These are phyloP conservation scores for Sordaria brevicollis DNA, from an alignment of 495 filamentous ascomycete genomes.

Conservation along the genomic window DNA sequence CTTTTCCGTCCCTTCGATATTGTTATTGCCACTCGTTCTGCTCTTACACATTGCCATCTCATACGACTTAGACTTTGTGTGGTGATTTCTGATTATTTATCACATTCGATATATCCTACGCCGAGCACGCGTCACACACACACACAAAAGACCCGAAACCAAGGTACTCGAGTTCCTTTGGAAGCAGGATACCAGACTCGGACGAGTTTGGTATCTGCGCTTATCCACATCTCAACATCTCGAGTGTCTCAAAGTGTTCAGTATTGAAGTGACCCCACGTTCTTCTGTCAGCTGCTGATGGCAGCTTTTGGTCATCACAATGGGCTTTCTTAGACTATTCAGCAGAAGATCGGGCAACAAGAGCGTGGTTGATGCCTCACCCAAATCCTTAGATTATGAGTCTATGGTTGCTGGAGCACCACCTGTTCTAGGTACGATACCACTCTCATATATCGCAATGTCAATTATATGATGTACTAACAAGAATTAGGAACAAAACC, in stretches of 20 bases:
- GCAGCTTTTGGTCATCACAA: slow-evolving; percentile 14
- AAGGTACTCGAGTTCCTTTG: neutral
- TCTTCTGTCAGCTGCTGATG: slow-evolving; percentile 9
- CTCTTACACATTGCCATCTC: neutral
- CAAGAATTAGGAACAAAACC: slow-evolving; percentile 23
- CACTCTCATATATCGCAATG: slow-evolving; percentile 16
- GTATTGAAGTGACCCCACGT: neutral
- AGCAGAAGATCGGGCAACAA: slow-evolving; percentile 20
- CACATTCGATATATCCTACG: neutral
- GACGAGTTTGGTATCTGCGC: neutral
- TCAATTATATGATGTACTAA: slow-evolving; percentile 11
- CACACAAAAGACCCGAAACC: neutral
- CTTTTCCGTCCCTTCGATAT: neutral
- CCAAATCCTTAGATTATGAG: slow-evolving; percentile 24
- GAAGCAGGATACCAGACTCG: neutral
- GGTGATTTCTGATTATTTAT: neutral
- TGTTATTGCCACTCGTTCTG: neutral
- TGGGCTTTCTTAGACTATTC: slow-evolving; percentile 35
- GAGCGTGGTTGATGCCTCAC: slow-evolving; percentile 6
- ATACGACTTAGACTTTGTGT: neutral
- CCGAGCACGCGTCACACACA: neutral
- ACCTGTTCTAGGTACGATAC: slow-evolving; percentile 25
- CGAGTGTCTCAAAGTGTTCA: neutral
- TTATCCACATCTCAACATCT: neutral
- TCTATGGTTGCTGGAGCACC: slow-evolving; percentile 15